Evolutionary conservation across 371 early-diverging fungal species (phyloP).

Genomic region (Parasitella parasitica): DNA sequence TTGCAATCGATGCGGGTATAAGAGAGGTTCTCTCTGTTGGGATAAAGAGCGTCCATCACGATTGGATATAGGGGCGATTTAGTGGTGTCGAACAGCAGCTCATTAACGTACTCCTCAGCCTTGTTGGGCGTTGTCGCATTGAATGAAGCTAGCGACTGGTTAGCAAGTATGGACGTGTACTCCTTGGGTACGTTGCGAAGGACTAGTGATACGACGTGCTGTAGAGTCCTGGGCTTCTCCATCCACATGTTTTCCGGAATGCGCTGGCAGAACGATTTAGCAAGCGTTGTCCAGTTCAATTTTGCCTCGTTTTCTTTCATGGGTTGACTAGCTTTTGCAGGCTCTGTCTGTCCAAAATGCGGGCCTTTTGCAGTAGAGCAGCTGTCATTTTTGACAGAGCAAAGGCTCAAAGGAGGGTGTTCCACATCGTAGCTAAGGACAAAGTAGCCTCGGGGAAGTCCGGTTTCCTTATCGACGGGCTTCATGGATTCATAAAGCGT

Average conservation of each 20-base stretch:
- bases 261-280: conserved; percentile 48
- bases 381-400: conserved; percentile 19
- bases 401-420: conserved; percentile 43
- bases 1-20: conserved; percentile 22
- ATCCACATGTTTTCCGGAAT: conserved; percentile 55
- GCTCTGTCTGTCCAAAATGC: too few species aligned
- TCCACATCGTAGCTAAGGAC: conserved; percentile 60
- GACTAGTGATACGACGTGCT: conserved; percentile 45
- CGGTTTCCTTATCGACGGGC: conserved; percentile 80
- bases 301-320: conserved; percentile 6
- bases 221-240: conserved; percentile 47
- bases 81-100: conserved; percentile 39
- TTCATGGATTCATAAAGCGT: conserved; percentile 78
- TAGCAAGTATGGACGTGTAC: conserved; percentile 43
- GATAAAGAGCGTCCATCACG: conserved; percentile 42
- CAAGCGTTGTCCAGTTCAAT: conserved; percentile 50
- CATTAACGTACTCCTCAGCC: conserved; percentile 38
- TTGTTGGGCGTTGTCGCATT: conserved; percentile 28
- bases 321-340: background rate
- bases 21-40: conserved; percentile 14
- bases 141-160: conserved; percentile 34
- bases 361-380: background rate
- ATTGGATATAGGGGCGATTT: conserved; percentile 46
- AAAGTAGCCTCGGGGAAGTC: conserved; percentile 83
- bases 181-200: conserved; percentile 51